A percentile compares a stretch with the other conserved stretches of the same genome.
Evolutionary conservation across 768 basidiomycete species (phyloP).

Genomic region (Nidularia pulvinata): DNA sequence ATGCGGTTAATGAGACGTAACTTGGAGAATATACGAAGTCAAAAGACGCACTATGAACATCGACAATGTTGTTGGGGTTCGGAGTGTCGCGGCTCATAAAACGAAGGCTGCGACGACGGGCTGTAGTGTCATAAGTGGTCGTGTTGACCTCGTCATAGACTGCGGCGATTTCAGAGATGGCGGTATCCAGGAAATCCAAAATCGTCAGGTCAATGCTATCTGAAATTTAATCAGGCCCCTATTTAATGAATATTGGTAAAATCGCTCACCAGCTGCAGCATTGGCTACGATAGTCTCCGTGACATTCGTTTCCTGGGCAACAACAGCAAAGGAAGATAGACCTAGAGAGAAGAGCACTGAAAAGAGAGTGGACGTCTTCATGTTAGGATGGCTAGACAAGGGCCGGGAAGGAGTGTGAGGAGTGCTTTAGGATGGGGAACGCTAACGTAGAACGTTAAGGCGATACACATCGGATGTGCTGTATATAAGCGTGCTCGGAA

Average conservation of each 20-base stretch:
- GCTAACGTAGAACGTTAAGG: too few relatives aligned
- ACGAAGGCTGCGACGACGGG: constrained; percentile 4
- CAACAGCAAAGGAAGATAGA: constrained; percentile 7
- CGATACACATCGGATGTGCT: too few relatives aligned
- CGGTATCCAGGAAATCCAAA: constrained; percentile 17
- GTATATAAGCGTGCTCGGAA: too few relatives aligned
- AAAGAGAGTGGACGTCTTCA: constrained; percentile 28
- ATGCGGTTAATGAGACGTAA: background rate
- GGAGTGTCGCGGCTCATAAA: constrained; percentile 11
- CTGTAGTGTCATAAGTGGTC: background rate
- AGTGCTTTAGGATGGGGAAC: background rate
- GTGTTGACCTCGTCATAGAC: constrained; percentile 7
- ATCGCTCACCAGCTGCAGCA: constrained; percentile 21
- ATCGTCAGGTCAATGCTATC: constrained; percentile 26
- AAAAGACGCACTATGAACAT: constrained; percentile 21
- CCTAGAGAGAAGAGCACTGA: constrained; percentile 10
- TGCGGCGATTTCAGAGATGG: constrained; percentile 18
- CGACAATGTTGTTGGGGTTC: constrained; percentile 18
- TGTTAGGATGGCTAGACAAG: constrained; percentile 15
- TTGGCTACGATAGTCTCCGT: constrained; percentile 19
- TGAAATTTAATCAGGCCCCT: constrained; percentile 3
- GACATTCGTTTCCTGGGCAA: constrained; percentile 14
- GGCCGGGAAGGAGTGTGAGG: constrained; percentile 1
- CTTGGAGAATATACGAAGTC: background rate
- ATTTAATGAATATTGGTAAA: too few relatives aligned